Evolutionary conservation across 208 protist genomes (phyloP), one percentile per base, ranked within the genome.

Genomic region (Vickermania ingenoplastis): DNA sequence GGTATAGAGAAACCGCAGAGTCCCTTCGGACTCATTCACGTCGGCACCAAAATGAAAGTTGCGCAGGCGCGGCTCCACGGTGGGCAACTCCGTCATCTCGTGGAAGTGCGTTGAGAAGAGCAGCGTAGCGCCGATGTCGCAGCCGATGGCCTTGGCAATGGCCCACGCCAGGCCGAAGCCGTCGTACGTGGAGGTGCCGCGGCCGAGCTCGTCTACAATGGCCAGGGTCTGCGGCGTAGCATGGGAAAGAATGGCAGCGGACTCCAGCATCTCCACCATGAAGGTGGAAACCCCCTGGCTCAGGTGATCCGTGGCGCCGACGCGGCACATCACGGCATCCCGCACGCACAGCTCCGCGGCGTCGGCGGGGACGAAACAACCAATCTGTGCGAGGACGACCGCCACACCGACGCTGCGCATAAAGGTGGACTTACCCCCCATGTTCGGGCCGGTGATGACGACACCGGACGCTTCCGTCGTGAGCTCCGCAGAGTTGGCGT

Each of bases 31-130:
- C 41, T 80, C 75, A 63, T 89, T 73, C 26, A 83, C 76, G 31
- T 86, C 74, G 7, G 84, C 91, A 14, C 79, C 86, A 67, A 97
- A 92, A 67, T 96, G 87, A 14, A 75, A 65, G 68, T 97, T 96
- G 26, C 54, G 57, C 41, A 90, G 54, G 22, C 75, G 67, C 1
- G 55, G 36, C 45, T 77, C 79, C 31, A 80, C 51, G 57, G 62
- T 67, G 23, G 79, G 75, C 2, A 99, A 77, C 41, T 83, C 85
- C 13, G 97, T 99, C 25, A 99, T 84, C 81, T 99, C 98, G 73
- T 99, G 99, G 74, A 99, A 99, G 79, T 99, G 99, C 13, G 98
- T 99, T 14, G 99, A 98, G 75, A 99, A 99, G 52, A 99, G 77
- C 36, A 92, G 84, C 7, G 94, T 86, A 3, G 86, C 66, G 7